A percentile compares a stretch with the other conserved stretches of the same genome.
These are phyloP conservation scores for Hypoxylon intermedium DNA, from an alignment of 495 filamentous ascomycete species.

Conservation along the genomic window DNA sequence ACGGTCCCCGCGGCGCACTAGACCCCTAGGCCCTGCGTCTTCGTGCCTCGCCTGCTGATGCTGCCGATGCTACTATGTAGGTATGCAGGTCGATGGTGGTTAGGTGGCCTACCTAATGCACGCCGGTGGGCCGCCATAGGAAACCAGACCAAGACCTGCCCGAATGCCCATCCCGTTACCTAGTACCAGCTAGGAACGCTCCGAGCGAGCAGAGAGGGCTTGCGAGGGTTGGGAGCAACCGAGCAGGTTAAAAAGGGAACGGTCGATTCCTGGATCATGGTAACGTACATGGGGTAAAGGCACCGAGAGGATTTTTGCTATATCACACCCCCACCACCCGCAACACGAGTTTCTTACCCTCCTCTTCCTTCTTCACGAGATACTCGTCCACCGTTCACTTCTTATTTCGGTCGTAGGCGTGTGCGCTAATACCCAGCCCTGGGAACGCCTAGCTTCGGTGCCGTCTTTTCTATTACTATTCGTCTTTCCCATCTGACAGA, in stretches of 20 bases:
- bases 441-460: slow-evolving; percentile 63
- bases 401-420: slow-evolving; percentile 60
- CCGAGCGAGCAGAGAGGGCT: slow-evolving; percentile 30
- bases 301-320: slow-evolving; percentile 42
- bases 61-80: background rate
- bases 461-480: slow-evolving; percentile 63
- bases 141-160: slow-evolving; percentile 33
- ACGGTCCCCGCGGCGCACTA: background rate
- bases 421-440: slow-evolving; percentile 64
- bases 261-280: slow-evolving; percentile 17
- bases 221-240: slow-evolving; percentile 2
- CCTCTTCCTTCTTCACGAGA: slow-evolving; percentile 56
- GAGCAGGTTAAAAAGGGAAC: slow-evolving; percentile 6
- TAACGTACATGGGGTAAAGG: slow-evolving; percentile 32
- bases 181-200: slow-evolving; percentile 36
- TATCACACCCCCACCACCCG: slow-evolving; percentile 54
- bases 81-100: slow-evolving; percentile 12
- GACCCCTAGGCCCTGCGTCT: slow-evolving; percentile 10
- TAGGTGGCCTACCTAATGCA: slow-evolving; percentile 41
- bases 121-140: slow-evolving; percentile 36
- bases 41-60: slow-evolving; percentile 33
- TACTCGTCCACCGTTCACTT: slow-evolving; percentile 56
- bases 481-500: slow-evolving; percentile 55
- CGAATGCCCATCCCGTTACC: slow-evolving; percentile 16
- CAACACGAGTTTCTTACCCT: slow-evolving; percentile 57